Evolutionary conservation across 2,329 filamentous ascomycete genomes (phyloP).

Genomic region (Cladorrhinum sp.): DNA sequence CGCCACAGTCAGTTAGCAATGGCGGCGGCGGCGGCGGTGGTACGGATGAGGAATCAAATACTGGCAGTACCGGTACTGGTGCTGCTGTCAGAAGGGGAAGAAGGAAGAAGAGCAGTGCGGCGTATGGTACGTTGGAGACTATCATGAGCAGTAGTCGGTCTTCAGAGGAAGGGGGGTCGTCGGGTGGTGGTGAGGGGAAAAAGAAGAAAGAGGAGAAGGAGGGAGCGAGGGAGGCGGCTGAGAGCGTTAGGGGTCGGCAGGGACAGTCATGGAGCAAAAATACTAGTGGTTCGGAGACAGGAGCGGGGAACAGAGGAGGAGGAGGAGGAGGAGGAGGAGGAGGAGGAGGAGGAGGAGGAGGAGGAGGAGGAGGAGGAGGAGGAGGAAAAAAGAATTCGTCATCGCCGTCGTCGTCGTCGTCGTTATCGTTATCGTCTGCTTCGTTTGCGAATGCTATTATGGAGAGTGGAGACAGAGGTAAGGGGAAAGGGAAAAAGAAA

Average conservation of each 20-base stretch:
- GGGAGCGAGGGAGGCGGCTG: constrained; percentile 54
- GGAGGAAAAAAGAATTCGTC: too few relatives aligned
- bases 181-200: constrained; percentile 33
- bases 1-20: not conserved
- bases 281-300: too few relatives aligned
- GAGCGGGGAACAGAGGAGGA: constrained; percentile 37
- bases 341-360: constrained; percentile 15
- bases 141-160: constrained; percentile 66
- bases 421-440: constrained; percentile 32
- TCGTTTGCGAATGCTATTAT: constrained; percentile 48
- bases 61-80: constrained; percentile 55
- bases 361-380: constrained; percentile 7
- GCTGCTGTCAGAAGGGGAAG: constrained; percentile 32
- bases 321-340: constrained; percentile 25
- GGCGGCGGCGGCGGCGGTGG: constrained; percentile 32
- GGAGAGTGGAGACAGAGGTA: constrained; percentile 39
- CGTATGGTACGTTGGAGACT: constrained; percentile 62
- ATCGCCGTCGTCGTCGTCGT: too few relatives aligned
- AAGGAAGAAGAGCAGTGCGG: constrained; percentile 48
- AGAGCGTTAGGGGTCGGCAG: constrained; percentile 46
- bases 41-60: constrained; percentile 24
- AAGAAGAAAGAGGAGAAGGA: constrained; percentile 58
- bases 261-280: too few relatives aligned
- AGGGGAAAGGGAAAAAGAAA: not conserved
- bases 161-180: constrained; percentile 46